A percentile compares a stretch with the other conserved stretches of the same genome.
phyloP scores from a whole-genome alignment of 768 basidiomycete genomes.

The Trametes meyenii region DNA sequence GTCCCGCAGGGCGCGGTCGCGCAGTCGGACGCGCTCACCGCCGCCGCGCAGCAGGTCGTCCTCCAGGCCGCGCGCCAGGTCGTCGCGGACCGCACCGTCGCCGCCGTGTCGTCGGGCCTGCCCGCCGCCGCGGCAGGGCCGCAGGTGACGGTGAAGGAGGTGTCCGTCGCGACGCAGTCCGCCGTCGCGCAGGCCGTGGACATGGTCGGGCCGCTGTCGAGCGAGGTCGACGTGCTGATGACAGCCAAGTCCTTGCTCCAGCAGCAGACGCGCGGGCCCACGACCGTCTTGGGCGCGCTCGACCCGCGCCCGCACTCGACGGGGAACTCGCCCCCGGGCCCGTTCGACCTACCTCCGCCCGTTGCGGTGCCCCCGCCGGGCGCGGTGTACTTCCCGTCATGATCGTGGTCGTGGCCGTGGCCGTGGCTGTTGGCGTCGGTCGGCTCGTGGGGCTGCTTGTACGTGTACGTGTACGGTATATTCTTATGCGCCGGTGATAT shows the following conservation, averaged over 20 bases:
- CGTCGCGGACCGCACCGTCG: conserved; percentile 52
- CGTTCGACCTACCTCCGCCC: conserved; percentile 18
- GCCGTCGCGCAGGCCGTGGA: conserved; percentile 85
- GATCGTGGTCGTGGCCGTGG: neutral
- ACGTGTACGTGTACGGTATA: conserved; percentile 9
- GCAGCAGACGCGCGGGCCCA: conserved; percentile 41
- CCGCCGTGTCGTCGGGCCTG: conserved; percentile 46
- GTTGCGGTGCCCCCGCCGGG: conserved; percentile 2
- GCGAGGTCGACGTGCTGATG: conserved; percentile 80
- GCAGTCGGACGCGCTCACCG: conserved; percentile 60
- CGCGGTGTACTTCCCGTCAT: conserved; percentile 24
- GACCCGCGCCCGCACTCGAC: conserved; percentile 43
- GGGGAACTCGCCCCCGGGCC: conserved; percentile 28
- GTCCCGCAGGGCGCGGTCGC: conserved; percentile 45
- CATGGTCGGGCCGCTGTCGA: conserved; percentile 69
- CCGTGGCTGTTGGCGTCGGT: neutral
- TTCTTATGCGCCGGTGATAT: conserved; percentile 19
- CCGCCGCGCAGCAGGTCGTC: conserved; percentile 81
- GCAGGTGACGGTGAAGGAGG: conserved; percentile 58
- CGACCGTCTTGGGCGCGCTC: conserved; percentile 26
- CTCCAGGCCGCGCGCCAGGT: conserved; percentile 71
- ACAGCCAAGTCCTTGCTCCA: conserved; percentile 60
- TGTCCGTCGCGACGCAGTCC: conserved; percentile 65
- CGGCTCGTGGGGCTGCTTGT: neutral
- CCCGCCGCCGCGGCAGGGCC: conserved; percentile 31